phyloP scores from a whole-genome alignment of 2,329 filamentous ascomycete genomes.

The Tolypocladium album region DNA sequence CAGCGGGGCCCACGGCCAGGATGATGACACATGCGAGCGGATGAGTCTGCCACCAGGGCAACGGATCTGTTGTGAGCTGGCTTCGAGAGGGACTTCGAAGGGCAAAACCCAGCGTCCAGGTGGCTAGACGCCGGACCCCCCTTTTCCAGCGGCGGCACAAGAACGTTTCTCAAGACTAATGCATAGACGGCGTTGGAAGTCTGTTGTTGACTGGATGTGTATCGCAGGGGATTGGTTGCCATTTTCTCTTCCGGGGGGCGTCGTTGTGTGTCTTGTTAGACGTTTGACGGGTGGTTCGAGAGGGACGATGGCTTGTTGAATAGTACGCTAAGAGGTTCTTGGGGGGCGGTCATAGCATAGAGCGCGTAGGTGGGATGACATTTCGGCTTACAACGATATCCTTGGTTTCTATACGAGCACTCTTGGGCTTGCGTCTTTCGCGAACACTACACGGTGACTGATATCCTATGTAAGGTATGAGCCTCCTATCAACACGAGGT shows the following conservation, averaged over 20 bases:
- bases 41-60: background rate
- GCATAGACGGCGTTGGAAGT: constrained; percentile 23
- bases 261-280: background rate
- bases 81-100: background rate
- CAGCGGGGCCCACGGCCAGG: constrained; percentile 2
- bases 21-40: background rate
- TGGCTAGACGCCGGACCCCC: background rate
- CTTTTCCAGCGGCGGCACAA: background rate
- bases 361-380: background rate
- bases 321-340: background rate
- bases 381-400: background rate
- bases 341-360: background rate
- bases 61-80: background rate
- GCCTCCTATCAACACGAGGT: background rate
- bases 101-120: background rate
- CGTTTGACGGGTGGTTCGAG: background rate
- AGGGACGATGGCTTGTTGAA: background rate
- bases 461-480: too few relatives aligned
- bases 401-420: background rate
- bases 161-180: constrained; percentile 11
- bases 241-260: background rate
- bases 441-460: background rate
- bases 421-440: background rate
- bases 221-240: background rate
- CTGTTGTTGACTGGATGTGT: background rate